A percentile compares a stretch with the other conserved stretches of the same genome.
Evolutionary conservation across 345 rosid genomes (phyloP).

Genomic region (Xanthoceras sorbifolium): DNA sequence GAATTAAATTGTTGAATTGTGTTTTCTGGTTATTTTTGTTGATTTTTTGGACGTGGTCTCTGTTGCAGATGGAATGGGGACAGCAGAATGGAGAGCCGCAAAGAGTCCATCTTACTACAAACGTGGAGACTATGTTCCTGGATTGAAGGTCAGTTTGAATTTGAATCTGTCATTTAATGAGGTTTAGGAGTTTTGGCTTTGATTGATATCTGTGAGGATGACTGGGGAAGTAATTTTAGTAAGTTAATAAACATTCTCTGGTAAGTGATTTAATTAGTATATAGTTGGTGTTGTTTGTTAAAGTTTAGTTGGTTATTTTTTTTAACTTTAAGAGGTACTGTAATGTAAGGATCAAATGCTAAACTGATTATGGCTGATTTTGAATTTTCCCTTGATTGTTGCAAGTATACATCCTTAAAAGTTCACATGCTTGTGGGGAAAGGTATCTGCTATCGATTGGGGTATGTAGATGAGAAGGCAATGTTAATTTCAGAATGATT

Average conservation of each 20-base stretch:
- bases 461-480: background rate
- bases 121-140: constrained; percentile 99
- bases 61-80: constrained; percentile 92
- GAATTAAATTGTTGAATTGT: background rate
- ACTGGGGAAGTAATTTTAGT: background rate
- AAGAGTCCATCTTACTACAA: constrained; percentile 90
- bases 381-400: background rate
- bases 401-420: background rate
- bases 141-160: constrained; percentile 70
- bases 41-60: constrained; percentile 5
- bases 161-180: background rate
- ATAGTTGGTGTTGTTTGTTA: background rate
- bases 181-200: background rate
- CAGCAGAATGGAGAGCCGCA: constrained; percentile 98
- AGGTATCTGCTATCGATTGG: background rate
- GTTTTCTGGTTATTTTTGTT: background rate
- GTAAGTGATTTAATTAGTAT: background rate
- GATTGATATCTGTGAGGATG: background rate
- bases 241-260: background rate
- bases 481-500: background rate
- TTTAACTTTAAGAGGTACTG: background rate
- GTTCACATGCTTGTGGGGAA: background rate
- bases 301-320: background rate
- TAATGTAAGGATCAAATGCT: background rate
- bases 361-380: background rate